A percentile compares a stretch with the other conserved stretches of the same genome.
Conservation (phyloP, 805 yeast genomes). For the Yarrowia divulgata region DNA sequence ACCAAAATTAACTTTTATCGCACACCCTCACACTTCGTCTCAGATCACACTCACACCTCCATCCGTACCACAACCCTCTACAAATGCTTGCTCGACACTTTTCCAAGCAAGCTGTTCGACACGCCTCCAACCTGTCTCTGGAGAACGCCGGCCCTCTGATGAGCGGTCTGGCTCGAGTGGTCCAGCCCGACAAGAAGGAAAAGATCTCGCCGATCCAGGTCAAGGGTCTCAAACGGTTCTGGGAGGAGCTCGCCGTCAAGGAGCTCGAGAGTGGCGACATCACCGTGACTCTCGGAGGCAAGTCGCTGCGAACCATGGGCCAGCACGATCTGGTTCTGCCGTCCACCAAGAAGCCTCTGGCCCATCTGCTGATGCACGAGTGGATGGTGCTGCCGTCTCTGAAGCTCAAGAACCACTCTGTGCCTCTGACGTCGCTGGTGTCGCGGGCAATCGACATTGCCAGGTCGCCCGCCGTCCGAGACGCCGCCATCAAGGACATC, state of each 20-base stretch:
- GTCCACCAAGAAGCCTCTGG: constrained; percentile 62
- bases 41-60: too few species aligned
- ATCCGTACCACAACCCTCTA: background rate
- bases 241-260: constrained; percentile 72
- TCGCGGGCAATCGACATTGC: constrained; percentile 85
- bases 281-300: constrained; percentile 72
- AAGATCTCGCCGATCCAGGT: constrained; percentile 28
- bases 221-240: constrained; percentile 61
- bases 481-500: constrained; percentile 64
- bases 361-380: constrained; percentile 80
- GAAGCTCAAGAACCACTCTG: constrained; percentile 73
- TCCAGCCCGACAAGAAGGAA: constrained; percentile 38
- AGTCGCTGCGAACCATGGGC: constrained; percentile 82
- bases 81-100: constrained; percentile 3
- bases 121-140: constrained; percentile 37
- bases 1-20: background rate
- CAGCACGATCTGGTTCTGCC: constrained; percentile 78
- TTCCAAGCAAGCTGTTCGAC: constrained; percentile 11
- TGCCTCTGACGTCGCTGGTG: constrained; percentile 87
- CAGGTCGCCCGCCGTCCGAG: constrained; percentile 52
- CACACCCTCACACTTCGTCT: too few species aligned
- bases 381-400: constrained; percentile 74
- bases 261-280: constrained; percentile 51
- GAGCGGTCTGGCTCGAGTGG: constrained; percentile 31
- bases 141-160: constrained; percentile 36